Evolutionary conservation across 441 rosid genomes (phyloP).

Genomic region (Adansonia gregorii): DNA sequence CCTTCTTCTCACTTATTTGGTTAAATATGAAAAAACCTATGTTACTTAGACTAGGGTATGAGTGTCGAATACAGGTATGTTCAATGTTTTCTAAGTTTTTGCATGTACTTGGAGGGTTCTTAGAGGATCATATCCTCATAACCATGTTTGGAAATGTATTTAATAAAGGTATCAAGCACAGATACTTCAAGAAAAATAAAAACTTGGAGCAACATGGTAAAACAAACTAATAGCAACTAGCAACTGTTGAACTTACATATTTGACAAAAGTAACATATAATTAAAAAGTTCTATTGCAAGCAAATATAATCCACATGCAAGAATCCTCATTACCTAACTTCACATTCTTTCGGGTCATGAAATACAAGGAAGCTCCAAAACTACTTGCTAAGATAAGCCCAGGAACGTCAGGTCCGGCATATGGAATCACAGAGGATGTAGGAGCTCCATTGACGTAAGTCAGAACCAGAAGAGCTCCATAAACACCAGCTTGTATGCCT

Average conservation of each 20-base stretch:
- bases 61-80: no score
- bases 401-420: constrained; percentile 81
- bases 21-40: background rate
- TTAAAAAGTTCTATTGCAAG: constrained; percentile 1
- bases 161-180: no score
- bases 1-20: no score
- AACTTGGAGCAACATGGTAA: no score
- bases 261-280: background rate
- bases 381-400: constrained; percentile 81
- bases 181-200: no score
- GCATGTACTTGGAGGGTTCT: no score
- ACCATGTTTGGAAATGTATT: no score
- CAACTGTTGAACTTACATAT: background rate
- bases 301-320: background rate
- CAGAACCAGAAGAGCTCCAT: constrained; percentile 85
- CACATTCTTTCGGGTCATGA: constrained; percentile 83
- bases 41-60: no score
- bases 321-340: constrained; percentile 67
- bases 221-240: background rate
- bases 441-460: constrained; percentile 83
- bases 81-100: no score
- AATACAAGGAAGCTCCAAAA: constrained; percentile 91
- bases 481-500: constrained; percentile 86
- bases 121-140: no score
- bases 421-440: constrained; percentile 48